Base-by-base conservation (phyloP, 2,329 filamentous ascomycete species). In the Fusarium papillatum region DNA sequence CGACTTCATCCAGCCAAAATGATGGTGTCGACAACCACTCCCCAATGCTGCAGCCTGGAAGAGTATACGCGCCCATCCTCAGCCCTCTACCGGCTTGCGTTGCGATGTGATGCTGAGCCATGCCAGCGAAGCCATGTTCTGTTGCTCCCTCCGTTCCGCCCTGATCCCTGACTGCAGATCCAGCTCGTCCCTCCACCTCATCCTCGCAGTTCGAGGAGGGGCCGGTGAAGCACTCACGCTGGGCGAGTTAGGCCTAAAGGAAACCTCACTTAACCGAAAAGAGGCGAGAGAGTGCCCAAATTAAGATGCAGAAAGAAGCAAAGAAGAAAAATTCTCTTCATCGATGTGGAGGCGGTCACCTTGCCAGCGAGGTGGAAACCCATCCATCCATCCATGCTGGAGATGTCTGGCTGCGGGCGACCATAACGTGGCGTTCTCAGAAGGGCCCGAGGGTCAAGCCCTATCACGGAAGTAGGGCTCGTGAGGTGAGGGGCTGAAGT, bases 131-230 rank as follows among this genome's bases (percentile, higher is more conserved):
- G 72, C 64, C 62, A 50, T 69, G 66, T 41, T 64, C 50, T 63
- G 19, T 34, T 60, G 41, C 66, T 71, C 50, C 60, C 55, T 68
- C 60, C 36, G 55, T 69, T 67, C 68, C 70, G 67, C 73, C 78
- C 73, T 73, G 72, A 70, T 78, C 76, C 79, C 70, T 78, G 79
- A 75, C 75, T 71, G 79, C 76, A 80, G 79, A 80, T 80, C 79
- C 75, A 75, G 69, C 72, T 74, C 67, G 53, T 70, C 63, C 69
- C 71, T 68, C 74, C 76, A 78, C 73, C 72, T 72, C 70, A 70
- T 72, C 68, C 75, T 69, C 74, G 67, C 65, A 73, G 64, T 36
- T 64, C 60, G 55, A 67, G 31, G 65, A 69, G 62, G 67, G 60
- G 46, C 61, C 67, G 29, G 53, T 34, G 65, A 69, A 65, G 70